phyloP scores from a whole-genome alignment of 768 basidiomycete genomes.

The Cyathus striatus region DNA sequence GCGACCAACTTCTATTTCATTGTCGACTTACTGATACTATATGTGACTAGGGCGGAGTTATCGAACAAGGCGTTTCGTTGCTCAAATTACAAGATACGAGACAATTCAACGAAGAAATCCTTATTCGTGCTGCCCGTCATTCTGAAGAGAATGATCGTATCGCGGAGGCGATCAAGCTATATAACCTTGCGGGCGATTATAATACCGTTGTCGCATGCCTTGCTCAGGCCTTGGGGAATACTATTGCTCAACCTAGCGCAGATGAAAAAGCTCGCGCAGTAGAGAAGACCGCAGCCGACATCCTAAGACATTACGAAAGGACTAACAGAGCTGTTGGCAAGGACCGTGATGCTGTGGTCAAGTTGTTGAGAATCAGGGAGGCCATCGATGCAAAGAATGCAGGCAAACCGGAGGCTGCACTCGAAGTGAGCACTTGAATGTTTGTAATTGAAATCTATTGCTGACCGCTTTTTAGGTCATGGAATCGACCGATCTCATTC shows the following conservation, averaged over 20 bases:
- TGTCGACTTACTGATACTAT: neutral
- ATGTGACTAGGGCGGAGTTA: constrained; percentile 68
- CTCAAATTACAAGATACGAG: constrained; percentile 63
- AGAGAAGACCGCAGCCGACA: constrained; percentile 73
- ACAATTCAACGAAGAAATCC: constrained; percentile 78
- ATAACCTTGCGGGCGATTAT: constrained; percentile 92
- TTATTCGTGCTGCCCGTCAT: constrained; percentile 75
- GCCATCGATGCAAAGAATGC: constrained; percentile 72
- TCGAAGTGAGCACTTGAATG: constrained; percentile 59
- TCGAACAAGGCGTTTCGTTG: constrained; percentile 78
- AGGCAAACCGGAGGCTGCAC: constrained; percentile 67
- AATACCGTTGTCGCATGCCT: constrained; percentile 83
- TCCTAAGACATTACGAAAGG: constrained; percentile 75
- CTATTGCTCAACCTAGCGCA: constrained; percentile 58
- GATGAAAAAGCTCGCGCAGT: constrained; percentile 63
- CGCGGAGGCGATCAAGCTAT: constrained; percentile 90
- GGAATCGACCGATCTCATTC: constrained; percentile 83
- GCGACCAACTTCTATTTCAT: constrained; percentile 15
- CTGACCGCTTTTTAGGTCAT: constrained; percentile 51
- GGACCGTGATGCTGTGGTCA: constrained; percentile 69
- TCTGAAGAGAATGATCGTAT: constrained; percentile 82
- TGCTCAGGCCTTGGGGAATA: constrained; percentile 81
- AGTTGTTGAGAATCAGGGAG: constrained; percentile 75
- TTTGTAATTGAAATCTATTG: neutral
- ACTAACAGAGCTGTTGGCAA: constrained; percentile 68